These are phyloP conservation scores for Cinnamomum chago DNA, from an alignment of 164 flowering plant genomes.

Conservation along the genomic window DNA sequence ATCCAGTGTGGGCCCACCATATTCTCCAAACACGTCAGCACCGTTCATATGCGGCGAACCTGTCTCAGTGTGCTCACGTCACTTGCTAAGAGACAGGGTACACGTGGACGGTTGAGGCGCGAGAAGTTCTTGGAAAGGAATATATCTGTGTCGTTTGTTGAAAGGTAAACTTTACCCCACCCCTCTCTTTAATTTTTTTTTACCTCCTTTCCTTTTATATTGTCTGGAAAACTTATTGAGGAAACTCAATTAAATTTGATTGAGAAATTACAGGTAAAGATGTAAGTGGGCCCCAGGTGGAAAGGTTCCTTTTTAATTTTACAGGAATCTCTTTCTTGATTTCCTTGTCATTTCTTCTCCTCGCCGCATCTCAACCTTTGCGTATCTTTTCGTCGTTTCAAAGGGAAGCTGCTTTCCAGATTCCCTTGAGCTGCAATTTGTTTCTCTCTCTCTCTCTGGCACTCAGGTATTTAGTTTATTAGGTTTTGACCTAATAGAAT, in stretches of 20 bases:
- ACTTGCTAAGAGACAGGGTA: neutral
- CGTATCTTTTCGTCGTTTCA: neutral
- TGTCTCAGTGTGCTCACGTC: conserved; percentile 17
- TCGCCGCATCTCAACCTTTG: neutral
- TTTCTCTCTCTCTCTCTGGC: too few species aligned
- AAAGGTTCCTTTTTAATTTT: too few species aligned
- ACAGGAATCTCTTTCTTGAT: neutral
- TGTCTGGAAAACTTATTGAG: neutral
- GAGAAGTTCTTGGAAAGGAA: neutral
- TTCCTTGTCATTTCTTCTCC: neutral
- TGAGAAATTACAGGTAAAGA: neutral
- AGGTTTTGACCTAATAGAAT: too few species aligned
- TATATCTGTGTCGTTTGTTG: neutral
- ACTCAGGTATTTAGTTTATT: too few species aligned
- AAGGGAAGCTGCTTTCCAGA: neutral
- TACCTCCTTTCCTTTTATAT: neutral
- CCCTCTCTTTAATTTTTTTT: too few species aligned
- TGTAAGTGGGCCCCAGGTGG: neutral
- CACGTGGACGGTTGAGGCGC: neutral
- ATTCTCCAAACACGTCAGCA: conserved; percentile 14
- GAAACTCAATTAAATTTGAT: neutral
- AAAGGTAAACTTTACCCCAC: too few species aligned
- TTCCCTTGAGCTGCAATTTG: neutral
- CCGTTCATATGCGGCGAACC: conserved; percentile 33
- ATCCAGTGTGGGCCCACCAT: conserved; percentile 15